phyloP scores from a whole-genome alignment of 1,284 basidiomycete genomes.

The Inonotus hispidus region DNA sequence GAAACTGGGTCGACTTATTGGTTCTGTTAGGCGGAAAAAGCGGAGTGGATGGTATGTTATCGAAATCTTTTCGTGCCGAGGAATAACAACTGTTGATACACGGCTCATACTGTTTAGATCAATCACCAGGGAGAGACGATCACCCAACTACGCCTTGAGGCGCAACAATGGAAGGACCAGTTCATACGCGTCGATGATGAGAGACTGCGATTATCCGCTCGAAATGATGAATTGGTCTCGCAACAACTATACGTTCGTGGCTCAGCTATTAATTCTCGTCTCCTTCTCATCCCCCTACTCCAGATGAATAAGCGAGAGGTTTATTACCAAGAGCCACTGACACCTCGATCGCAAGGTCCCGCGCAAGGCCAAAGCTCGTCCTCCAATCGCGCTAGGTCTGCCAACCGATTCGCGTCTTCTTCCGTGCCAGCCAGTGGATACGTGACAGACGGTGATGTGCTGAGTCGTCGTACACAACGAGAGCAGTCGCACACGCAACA shows the following conservation, averaged over 20 bases:
- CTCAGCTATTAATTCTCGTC: not conserved
- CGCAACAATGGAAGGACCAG: conserved; percentile 64
- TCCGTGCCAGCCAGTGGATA: conserved; percentile 7
- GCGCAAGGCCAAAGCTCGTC: conserved; percentile 5
- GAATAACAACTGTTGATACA: not conserved
- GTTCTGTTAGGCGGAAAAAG: conserved; percentile 44
- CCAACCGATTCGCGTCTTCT: conserved; percentile 2
- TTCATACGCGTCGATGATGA: conserved; percentile 49
- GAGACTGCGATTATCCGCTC: conserved; percentile 45
- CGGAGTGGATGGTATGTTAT: conserved; percentile 46
- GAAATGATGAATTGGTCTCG: conserved; percentile 50
- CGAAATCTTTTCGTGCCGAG: not conserved
- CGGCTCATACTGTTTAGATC: conserved; percentile 33
- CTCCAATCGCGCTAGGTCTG: conserved; percentile 10
- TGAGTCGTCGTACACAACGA: not conserved
- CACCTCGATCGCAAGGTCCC: conserved; percentile 17
- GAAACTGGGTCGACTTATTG: not conserved
- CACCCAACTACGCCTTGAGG: conserved; percentile 53
- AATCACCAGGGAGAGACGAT: conserved; percentile 56
- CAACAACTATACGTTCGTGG: conserved; percentile 34
- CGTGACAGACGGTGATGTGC: conserved; percentile 8
- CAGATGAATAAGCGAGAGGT: conserved; percentile 13
- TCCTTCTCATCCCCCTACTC: not conserved
- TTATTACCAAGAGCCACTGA: conserved; percentile 17
- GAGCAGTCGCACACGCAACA: not conserved